A percentile compares a stretch with the other conserved stretches of the same genome.
Conservation (phyloP, 257 asterid genomes). For the Ophiorrhiza pumila region DNA sequence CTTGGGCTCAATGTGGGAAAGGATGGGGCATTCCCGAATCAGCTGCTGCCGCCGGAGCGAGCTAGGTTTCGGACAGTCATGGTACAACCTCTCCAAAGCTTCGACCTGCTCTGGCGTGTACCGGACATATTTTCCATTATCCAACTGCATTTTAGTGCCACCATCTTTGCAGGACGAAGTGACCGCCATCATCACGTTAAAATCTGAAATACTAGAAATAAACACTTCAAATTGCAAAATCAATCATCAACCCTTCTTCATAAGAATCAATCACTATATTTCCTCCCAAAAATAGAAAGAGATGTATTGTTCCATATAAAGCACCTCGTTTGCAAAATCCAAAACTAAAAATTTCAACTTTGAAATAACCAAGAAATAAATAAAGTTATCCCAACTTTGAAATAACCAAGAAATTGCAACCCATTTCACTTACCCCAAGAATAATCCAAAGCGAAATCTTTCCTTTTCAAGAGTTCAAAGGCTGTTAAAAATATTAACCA, state of each 20-base stretch:
- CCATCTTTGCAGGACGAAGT: slow-evolving; percentile 65
- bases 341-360: background rate
- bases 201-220: slow-evolving; percentile 10
- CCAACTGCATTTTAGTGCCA: slow-evolving; percentile 54
- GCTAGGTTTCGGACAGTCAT: slow-evolving; percentile 94
- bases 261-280: background rate
- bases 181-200: slow-evolving; percentile 86
- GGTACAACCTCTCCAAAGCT: slow-evolving; percentile 88
- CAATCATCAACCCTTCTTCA: background rate
- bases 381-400: no score
- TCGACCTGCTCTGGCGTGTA: slow-evolving; percentile 99
- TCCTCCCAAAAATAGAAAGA: background rate
- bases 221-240: slow-evolving; percentile 11
- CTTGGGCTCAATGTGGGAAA: slow-evolving; percentile 90
- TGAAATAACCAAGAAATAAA: slow-evolving; percentile 2
- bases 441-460: background rate
- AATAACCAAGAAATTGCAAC: slow-evolving; percentile 5
- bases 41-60: slow-evolving; percentile 93
- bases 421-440: slow-evolving; percentile 4
- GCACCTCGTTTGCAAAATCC: slow-evolving; percentile 5
- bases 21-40: slow-evolving; percentile 83
- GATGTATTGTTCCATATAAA: background rate
- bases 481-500: background rate
- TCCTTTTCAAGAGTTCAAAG: slow-evolving; percentile 5
- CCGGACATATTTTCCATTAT: slow-evolving; percentile 90